A percentile compares a stretch with the other conserved stretches of the same genome.
These are phyloP conservation scores for Yamadazyma songkhlaensis DNA, from an alignment of 1,139 yeast genomes.

Conservation along the genomic window DNA sequence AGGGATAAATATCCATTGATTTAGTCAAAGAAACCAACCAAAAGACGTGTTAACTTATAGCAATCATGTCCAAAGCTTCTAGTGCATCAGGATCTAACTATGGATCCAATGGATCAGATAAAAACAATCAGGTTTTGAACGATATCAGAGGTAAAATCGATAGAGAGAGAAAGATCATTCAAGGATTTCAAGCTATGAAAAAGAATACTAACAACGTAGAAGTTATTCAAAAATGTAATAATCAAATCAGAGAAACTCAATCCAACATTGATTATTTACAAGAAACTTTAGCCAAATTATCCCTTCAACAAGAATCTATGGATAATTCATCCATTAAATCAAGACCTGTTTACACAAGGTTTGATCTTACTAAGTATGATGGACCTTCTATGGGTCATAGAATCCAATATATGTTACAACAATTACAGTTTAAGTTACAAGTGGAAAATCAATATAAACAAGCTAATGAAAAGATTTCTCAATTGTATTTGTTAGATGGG, in stretches of 20 bases:
- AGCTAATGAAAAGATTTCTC: conserved; percentile 87
- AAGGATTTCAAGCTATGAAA: conserved; percentile 80
- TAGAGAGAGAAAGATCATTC: conserved; percentile 81
- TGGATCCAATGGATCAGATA: not conserved
- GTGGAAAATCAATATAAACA: conserved; percentile 91
- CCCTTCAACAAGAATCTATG: conserved; percentile 25
- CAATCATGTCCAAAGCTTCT: not conserved
- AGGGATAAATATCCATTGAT: too few relatives aligned
- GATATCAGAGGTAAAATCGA: conserved; percentile 84
- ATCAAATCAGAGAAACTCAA: conserved; percentile 87
- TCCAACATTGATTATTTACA: conserved; percentile 85
- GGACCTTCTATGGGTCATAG: conserved; percentile 95
- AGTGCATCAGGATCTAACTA: not conserved
- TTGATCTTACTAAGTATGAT: conserved; percentile 87
- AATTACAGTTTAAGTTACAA: conserved; percentile 85
- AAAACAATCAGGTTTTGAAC: conserved; percentile 30
- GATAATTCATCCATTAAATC: conserved; percentile 9
- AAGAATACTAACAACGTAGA: conserved; percentile 72
- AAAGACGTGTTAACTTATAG: too few relatives aligned
- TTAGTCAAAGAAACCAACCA: too few relatives aligned
- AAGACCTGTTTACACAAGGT: conserved; percentile 54
- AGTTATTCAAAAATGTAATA: conserved; percentile 88
- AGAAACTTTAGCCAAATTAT: conserved; percentile 68
- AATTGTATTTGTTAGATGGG: conserved; percentile 85
- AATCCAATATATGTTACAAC: conserved; percentile 93